Conservation (phyloP, 2,329 filamentous ascomycete genomes). For the Monilinia polystroma region DNA sequence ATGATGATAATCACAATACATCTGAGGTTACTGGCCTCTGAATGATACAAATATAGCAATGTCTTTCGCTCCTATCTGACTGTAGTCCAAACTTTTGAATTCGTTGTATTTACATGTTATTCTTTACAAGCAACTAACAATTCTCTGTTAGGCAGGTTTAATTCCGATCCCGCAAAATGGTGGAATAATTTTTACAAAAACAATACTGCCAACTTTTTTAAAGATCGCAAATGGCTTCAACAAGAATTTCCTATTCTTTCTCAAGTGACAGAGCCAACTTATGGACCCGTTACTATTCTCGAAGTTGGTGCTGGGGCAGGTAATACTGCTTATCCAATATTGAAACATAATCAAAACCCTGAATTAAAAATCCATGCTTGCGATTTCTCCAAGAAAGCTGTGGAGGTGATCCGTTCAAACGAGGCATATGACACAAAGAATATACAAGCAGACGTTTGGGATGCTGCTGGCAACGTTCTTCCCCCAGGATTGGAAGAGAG, state of each 20-base stretch:
- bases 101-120: slow-evolving; percentile 21
- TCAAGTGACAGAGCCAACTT: slow-evolving; percentile 67
- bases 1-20: slow-evolving; percentile 63
- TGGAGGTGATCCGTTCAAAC: slow-evolving; percentile 84
- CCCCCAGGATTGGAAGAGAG: slow-evolving; percentile 74
- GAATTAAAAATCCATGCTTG: slow-evolving; percentile 84
- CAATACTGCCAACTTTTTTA: slow-evolving; percentile 97
- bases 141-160: slow-evolving; percentile 67
- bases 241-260: slow-evolving; percentile 93
- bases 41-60: slow-evolving; percentile 57
- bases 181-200: slow-evolving; percentile 99
- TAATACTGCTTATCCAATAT: slow-evolving; percentile 91
- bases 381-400: slow-evolving; percentile 93
- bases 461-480: slow-evolving; percentile 70
- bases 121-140: slow-evolving; percentile 43
- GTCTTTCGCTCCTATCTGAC: slow-evolving; percentile 77
- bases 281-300: slow-evolving; percentile 69
- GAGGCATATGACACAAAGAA: slow-evolving; percentile 68
- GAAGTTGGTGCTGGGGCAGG: slow-evolving; percentile 95
- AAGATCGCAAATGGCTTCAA: slow-evolving; percentile 93
- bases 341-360: slow-evolving; percentile 80
- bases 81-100: slow-evolving; percentile 33
- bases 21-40: slow-evolving; percentile 56
- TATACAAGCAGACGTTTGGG: slow-evolving; percentile 94
- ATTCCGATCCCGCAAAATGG: slow-evolving; percentile 87